A percentile compares a stretch with the other conserved stretches of the same genome.
Evolutionary conservation across 441 rosid species (phyloP).

Genomic region (Melastoma candidum): DNA sequence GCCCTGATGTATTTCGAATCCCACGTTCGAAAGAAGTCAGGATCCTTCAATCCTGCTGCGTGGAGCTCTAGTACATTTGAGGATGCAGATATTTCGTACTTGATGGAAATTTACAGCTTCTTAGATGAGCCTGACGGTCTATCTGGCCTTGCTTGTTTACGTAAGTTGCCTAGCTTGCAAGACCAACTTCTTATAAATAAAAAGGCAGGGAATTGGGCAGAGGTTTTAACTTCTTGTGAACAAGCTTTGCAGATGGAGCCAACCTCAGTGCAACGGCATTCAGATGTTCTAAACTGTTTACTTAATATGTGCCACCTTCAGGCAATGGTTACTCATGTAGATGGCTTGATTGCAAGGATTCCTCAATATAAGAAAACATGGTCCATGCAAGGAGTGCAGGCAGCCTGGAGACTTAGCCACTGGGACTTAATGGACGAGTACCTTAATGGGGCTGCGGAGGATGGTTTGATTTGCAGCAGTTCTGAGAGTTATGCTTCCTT

Average conservation of each 20-base stretch:
- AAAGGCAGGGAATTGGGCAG: constrained; percentile 97
- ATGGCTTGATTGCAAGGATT: constrained; percentile 88
- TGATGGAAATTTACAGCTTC: constrained; percentile 95
- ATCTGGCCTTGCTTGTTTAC: constrained; percentile 86
- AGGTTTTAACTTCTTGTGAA: constrained; percentile 93
- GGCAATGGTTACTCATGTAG: constrained; percentile 98
- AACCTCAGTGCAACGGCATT: constrained; percentile 85
- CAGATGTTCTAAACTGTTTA: constrained; percentile 91
- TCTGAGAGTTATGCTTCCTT: constrained; percentile 96
- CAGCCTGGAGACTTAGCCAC: constrained; percentile 99
- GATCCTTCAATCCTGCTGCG: constrained; percentile 95
- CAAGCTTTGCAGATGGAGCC: constrained; percentile 99
- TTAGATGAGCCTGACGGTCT: constrained; percentile 97
- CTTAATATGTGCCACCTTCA: constrained; percentile 98
- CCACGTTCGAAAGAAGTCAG: constrained; percentile 78
- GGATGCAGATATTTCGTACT: constrained; percentile 86
- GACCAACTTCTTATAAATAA: constrained; percentile 87
- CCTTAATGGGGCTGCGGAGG: constrained; percentile 81
- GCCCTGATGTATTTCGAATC: constrained; percentile 98
- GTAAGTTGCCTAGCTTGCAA: constrained; percentile 75
- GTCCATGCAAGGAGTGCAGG: constrained; percentile 99
- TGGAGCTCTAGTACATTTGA: constrained; percentile 84
- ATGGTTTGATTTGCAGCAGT: constrained; percentile 82
- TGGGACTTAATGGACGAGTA: constrained; percentile 99
- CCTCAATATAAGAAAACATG: constrained; percentile 93